These are phyloP conservation scores for Aspergillus aculeatus DNA, from an alignment of 2,329 filamentous ascomycete genomes.

Conservation along the genomic window DNA sequence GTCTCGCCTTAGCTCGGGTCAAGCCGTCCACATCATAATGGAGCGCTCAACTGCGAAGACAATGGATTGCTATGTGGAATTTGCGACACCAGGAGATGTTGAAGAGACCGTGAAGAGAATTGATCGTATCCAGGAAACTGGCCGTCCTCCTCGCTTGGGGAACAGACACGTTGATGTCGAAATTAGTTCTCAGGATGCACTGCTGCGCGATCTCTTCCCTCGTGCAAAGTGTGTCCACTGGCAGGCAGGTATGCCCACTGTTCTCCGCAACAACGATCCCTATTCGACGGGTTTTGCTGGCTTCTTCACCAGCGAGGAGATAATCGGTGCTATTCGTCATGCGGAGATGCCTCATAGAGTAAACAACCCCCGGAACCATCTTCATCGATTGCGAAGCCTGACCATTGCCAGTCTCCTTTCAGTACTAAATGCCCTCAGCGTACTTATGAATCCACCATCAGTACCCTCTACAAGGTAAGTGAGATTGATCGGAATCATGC, in stretches of 20 bases:
- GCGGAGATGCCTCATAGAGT: conserved; percentile 52
- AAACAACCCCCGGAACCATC: conserved; percentile 25
- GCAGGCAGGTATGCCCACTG: conserved; percentile 37
- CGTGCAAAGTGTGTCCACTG: conserved; percentile 52
- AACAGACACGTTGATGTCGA: conserved; percentile 49
- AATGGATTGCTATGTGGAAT: conserved; percentile 54
- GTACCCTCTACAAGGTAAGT: conserved; percentile 51
- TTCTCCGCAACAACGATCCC: conserved; percentile 37
- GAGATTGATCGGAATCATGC: too few species aligned
- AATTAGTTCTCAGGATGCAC: conserved; percentile 47
- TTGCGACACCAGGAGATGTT: conserved; percentile 41
- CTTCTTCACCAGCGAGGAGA: conserved; percentile 53
- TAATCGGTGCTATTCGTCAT: conserved; percentile 47
- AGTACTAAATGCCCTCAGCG: conserved; percentile 51
- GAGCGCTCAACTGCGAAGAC: conserved; percentile 58
- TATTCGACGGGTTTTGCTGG: conserved; percentile 53
- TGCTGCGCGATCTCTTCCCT: conserved; percentile 54
- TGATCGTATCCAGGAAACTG: conserved; percentile 33
- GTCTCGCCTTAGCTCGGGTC: conserved; percentile 44
- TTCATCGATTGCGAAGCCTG: background rate
- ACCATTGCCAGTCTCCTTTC: conserved; percentile 46
- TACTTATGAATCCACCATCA: conserved; percentile 54
- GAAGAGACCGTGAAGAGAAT: conserved; percentile 37
- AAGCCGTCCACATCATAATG: conserved; percentile 57
- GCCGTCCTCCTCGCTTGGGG: conserved; percentile 46